A percentile compares a stretch with the other conserved stretches of the same genome.
These are phyloP conservation scores for Mucor ambiguus DNA, from an alignment of 371 early-diverging fungal species.

Conservation along the genomic window DNA sequence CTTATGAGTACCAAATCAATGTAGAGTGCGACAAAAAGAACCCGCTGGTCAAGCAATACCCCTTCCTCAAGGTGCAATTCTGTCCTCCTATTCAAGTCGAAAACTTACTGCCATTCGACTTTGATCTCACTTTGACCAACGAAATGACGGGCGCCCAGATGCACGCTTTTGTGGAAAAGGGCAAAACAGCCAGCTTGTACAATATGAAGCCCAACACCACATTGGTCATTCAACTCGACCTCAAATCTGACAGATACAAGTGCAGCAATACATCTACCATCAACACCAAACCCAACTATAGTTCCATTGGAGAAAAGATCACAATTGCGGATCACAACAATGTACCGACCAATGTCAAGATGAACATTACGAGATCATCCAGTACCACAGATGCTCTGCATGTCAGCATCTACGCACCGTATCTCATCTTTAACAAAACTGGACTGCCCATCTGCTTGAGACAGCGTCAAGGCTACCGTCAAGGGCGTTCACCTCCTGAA, in stretches of 20 bases:
- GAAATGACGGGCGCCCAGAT: conserved; percentile 47
- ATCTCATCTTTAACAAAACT: conserved; percentile 79
- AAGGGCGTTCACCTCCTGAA: conserved; percentile 21
- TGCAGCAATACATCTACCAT: conserved; percentile 17
- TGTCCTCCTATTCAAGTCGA: conserved; percentile 81
- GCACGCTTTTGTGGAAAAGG: conserved; percentile 45
- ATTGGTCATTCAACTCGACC: conserved; percentile 59
- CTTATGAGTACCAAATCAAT: conserved; percentile 33
- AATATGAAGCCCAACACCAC: conserved; percentile 62
- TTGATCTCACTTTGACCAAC: conserved; percentile 50
- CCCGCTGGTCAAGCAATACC: conserved; percentile 54
- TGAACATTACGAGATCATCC: conserved; percentile 50
- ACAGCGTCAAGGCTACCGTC: conserved; percentile 18
- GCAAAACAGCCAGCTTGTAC: conserved; percentile 62
- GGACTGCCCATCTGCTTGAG: conserved; percentile 57
- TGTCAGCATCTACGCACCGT: conserved; percentile 43
- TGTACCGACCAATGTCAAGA: conserved; percentile 52
- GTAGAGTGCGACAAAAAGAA: conserved; percentile 39
- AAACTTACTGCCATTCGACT: conserved; percentile 81
- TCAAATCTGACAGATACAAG: conserved; percentile 56
- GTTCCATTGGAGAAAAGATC: conserved; percentile 18
- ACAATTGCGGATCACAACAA: conserved; percentile 44
- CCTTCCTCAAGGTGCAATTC: conserved; percentile 68
- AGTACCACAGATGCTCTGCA: conserved; percentile 30
- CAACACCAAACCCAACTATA: conserved; percentile 14